Evolutionary conservation across 129 eudicot genomes (phyloP).

Genomic region (Deinandra increscens): DNA sequence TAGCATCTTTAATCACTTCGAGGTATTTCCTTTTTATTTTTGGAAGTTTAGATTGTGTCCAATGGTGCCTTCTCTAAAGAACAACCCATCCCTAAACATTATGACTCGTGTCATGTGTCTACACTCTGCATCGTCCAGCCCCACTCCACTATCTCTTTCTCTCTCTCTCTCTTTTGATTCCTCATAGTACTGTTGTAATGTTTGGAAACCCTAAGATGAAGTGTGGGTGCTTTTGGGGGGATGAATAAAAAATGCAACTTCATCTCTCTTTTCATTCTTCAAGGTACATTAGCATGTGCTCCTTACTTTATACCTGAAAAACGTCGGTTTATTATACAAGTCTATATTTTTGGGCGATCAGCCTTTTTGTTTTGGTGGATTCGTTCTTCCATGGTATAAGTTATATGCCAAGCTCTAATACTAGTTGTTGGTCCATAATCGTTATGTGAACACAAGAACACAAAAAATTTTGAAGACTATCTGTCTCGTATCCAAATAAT

Average conservation of each 20-base stretch:
- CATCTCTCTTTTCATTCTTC: not conserved
- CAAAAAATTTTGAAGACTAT: too few relatives aligned
- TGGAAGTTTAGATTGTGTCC: too few relatives aligned
- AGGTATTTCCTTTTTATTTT: too few relatives aligned
- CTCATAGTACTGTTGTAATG: not conserved
- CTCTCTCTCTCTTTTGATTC: not conserved
- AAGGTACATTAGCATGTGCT: not conserved
- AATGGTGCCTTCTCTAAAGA: too few relatives aligned
- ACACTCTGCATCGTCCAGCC: slow-evolving; percentile 2
- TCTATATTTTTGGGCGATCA: too few relatives aligned
- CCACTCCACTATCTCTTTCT: slow-evolving; percentile 23
- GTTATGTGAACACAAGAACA: too few relatives aligned
- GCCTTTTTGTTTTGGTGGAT: too few relatives aligned
- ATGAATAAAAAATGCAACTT: not conserved
- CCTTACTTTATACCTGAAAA: not conserved
- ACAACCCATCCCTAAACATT: slow-evolving; percentile 7
- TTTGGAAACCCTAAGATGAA: slow-evolving; percentile 25
- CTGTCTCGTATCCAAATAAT: too few relatives aligned
- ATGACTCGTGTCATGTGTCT: slow-evolving; percentile 19
- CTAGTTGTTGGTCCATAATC: too few relatives aligned
- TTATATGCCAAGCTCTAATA: too few relatives aligned
- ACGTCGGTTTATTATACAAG: too few relatives aligned
- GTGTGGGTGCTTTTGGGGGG: slow-evolving; percentile 2
- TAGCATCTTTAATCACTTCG: slow-evolving; percentile 4
- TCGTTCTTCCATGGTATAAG: too few relatives aligned